Base-by-base conservation (phyloP, 1,284 basidiomycete species). In the Ustilago tritici region DNA sequence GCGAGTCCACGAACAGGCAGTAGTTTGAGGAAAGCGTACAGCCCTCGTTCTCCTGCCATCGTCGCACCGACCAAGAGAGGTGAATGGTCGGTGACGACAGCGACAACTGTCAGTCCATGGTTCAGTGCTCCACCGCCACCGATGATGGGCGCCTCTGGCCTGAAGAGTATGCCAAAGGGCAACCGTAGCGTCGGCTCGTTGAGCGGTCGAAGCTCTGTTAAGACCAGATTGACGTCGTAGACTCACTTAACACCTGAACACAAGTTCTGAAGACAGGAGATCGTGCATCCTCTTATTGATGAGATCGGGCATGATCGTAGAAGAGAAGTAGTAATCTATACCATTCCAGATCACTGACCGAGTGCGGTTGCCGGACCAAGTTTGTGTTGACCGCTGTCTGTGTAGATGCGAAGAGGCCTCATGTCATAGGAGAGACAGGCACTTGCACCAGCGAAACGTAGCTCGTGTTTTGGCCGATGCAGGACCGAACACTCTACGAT, bases 81-180 rank as follows among this genome's bases (percentile, higher is more conserved):
- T 15, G 74, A 76, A 38, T 76, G 74, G 74, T 61, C 74, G 19
- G 74, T 76, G 52, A 63, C 74, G 19, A 76, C 74, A 40, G 74
- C 69, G 47, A 68, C 61, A 10, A 65, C 65, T 14, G 75, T 62
- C 2, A 68, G 75, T 17, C 75, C 75, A 11, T 77, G 75, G 75
- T 77, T 77, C 63, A 73, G 75, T 53, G 75, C 66, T 15, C 75
- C 75, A 17, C 75, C 70, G 5, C 75, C 75, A 5, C 75, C 75
- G 46, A 65, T 68, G 59, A 66, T 73, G 70, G 43, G 46, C 17
- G 41, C 52, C 8, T 31, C 59, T 3, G 54, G 59, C 3, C 35
- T 62, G n/a, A 70, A 67, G 55, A n/a, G 28, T 2, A 60, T 64
- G 58, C 50, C 73, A 12, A 70, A 67, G 56, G 34, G 67, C 43